phyloP scores from a whole-genome alignment of 257 asterid species.

The Solanum bulbocastanum region DNA sequence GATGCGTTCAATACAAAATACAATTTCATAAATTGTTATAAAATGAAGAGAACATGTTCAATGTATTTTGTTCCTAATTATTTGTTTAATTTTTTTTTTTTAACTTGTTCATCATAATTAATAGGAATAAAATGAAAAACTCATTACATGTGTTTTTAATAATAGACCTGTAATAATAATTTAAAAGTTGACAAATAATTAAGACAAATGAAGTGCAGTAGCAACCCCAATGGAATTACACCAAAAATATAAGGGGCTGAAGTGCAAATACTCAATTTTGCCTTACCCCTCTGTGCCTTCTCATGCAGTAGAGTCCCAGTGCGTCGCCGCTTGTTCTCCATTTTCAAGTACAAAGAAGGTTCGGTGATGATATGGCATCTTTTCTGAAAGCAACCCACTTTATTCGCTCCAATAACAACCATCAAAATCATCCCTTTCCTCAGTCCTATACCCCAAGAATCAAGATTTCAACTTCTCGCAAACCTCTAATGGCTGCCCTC shows the following conservation, averaged over 20 bases:
- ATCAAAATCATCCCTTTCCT: constrained; percentile 11
- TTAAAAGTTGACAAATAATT: too few species aligned
- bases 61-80: neutral
- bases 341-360: neutral
- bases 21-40: neutral
- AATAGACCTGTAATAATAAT: too few species aligned
- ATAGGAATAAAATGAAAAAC: too few species aligned
- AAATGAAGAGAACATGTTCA: neutral
- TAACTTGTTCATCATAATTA: too few species aligned
- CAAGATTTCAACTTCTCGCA: constrained; percentile 4
- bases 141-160: too few species aligned
- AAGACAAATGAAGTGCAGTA: accelerated
- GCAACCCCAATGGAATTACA: neutral
- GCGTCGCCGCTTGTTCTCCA: neutral
- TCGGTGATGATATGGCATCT: constrained; percentile 24
- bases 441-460: neutral
- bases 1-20: too few species aligned
- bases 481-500: constrained; percentile 49
- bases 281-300: neutral
- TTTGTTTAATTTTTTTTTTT: too few species aligned
- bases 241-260: neutral
- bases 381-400: constrained; percentile 25
- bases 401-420: constrained; percentile 19
- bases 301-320: neutral
- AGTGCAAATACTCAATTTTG: neutral